Percentiles rank a stretch among this genome's conserved stretches.
Conservation (phyloP, 2,329 filamentous ascomycete genomes). For the Penicillium capsulatum region DNA sequence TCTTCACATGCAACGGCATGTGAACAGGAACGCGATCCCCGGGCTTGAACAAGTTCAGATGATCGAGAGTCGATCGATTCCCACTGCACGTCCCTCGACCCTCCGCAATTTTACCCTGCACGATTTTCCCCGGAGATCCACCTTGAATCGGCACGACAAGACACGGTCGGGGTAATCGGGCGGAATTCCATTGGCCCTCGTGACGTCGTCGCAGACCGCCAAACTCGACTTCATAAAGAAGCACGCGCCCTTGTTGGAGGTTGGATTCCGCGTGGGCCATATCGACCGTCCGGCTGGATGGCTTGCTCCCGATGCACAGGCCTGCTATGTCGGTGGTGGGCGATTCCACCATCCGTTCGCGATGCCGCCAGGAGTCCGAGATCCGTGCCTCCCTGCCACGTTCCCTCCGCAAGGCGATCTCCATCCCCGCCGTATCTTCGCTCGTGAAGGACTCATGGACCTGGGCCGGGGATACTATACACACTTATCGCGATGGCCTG, state of each 20-base stretch:
- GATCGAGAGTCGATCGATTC: slow-evolving; percentile 6
- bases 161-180: slow-evolving; percentile 18
- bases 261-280: slow-evolving; percentile 1
- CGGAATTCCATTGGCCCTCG: slow-evolving; percentile 16
- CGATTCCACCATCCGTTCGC: slow-evolving; percentile 29
- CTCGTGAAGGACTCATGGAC: slow-evolving; percentile 32
- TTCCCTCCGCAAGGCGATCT: slow-evolving; percentile 26
- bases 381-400: slow-evolving; percentile 10
- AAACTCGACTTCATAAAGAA: neutral
- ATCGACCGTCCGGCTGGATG: slow-evolving; percentile 20
- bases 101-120: no score
- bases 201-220: slow-evolving; percentile 15
- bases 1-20: slow-evolving; percentile 19
- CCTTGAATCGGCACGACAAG: no score
- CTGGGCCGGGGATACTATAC: slow-evolving; percentile 34
- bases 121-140: no score
- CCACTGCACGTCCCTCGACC: no score
- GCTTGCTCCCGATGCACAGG: slow-evolving; percentile 24
- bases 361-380: slow-evolving; percentile 19
- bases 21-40: slow-evolving; percentile 8
- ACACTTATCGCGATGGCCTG: slow-evolving; percentile 51
- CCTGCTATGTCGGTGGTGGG: slow-evolving; percentile 32
- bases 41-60: slow-evolving; percentile 11
- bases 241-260: neutral
- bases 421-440: slow-evolving; percentile 33